phyloP scores from a whole-genome alignment of 164 flowering plant genomes.

The Liquidambar formosana region DNA sequence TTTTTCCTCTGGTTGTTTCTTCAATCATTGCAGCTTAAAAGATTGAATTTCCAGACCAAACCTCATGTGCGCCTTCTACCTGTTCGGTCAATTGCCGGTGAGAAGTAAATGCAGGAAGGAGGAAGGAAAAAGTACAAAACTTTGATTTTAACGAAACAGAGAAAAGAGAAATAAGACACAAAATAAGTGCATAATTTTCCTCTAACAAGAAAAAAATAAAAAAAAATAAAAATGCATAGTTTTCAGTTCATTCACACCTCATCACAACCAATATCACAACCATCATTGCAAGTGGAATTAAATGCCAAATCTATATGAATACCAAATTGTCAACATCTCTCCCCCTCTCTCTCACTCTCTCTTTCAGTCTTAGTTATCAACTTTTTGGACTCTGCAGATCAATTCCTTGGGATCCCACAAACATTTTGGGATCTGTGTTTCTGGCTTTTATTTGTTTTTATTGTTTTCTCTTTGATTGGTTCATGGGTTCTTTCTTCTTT shows the following conservation, averaged over 20 bases:
- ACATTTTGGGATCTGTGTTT: constrained; percentile 19
- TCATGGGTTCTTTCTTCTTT: neutral
- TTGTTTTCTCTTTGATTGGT: neutral
- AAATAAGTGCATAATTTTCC: no score
- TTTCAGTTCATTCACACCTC: neutral
- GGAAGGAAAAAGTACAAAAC: neutral
- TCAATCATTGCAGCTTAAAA: neutral
- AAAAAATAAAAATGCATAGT: no score
- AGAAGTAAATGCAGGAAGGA: neutral
- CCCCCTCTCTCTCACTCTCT: neutral
- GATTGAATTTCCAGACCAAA: neutral
- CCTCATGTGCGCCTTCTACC: constrained; percentile 31
- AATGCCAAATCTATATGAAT: neutral
- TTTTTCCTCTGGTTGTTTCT: neutral
- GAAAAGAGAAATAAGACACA: no score
- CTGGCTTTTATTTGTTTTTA: neutral
- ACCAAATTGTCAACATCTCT: neutral
- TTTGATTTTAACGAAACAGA: neutral
- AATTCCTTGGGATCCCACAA: neutral
- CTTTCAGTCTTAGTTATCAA: neutral
- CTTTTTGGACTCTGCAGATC: neutral
- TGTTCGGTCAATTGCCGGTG: constrained; percentile 26
- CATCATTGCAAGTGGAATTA: constrained; percentile 4
- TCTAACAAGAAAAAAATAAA: no score
- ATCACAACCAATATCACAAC: constrained; percentile 12